Conservation (phyloP, 169 alveolate genomes). For the Babesia gibsoni region DNA sequence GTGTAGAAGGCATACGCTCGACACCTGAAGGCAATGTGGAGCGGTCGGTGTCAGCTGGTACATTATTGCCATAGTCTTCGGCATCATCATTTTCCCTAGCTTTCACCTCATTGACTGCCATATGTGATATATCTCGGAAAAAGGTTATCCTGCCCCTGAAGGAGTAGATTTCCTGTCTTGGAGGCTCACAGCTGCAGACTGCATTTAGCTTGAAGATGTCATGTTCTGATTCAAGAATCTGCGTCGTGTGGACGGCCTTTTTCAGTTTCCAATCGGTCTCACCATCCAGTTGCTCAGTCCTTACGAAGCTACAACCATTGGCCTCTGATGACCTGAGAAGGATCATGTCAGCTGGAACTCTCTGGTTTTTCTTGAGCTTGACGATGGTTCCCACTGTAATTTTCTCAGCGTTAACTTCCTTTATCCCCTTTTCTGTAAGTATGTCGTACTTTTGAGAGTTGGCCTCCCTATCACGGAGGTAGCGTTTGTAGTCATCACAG, state of each 20-base stretch:
- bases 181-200: constrained; percentile 78
- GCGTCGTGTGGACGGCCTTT: constrained; percentile 86
- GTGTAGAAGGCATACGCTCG: not conserved
- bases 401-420: constrained; percentile 78
- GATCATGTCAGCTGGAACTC: constrained; percentile 97
- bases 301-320: constrained; percentile 76
- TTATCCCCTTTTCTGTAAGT: constrained; percentile 70
- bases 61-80: not conserved
- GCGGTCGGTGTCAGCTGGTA: not conserved
- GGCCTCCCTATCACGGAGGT: constrained; percentile 75
- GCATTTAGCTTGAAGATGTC: constrained; percentile 71
- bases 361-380: constrained; percentile 85
- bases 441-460: constrained; percentile 77
- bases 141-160: constrained; percentile 83
- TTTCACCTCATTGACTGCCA: not conserved
- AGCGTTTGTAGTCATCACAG: constrained; percentile 90
- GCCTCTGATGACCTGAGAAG: constrained; percentile 80
- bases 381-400: constrained; percentile 90
- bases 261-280: constrained; percentile 99
- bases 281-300: constrained; percentile 99
- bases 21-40: not conserved
- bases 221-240: constrained; percentile 67
- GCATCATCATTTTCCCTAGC: not conserved
- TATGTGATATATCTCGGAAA: constrained; percentile 29
- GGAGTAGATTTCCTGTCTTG: constrained; percentile 84